Evolutionary conservation across 805 yeast genomes (phyloP).

Genomic region (Wickerhamiella qilinensis): DNA sequence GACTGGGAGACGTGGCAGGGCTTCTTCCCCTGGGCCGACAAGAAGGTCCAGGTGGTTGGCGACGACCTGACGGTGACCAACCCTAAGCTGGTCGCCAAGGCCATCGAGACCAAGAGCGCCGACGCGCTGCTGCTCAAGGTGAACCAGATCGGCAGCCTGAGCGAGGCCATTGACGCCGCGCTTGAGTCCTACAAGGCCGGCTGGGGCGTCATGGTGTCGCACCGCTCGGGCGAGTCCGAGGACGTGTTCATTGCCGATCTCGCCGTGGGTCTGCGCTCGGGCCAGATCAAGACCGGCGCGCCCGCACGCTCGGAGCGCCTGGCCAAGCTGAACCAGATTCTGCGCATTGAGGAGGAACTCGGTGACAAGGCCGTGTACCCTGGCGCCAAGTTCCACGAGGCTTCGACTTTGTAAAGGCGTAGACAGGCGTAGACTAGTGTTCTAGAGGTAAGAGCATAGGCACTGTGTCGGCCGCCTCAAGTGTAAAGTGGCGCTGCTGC

Average conservation of each 20-base stretch:
- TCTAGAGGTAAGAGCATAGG: too few relatives aligned
- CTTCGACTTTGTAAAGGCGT: conserved; percentile 20
- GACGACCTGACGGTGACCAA: conserved; percentile 98
- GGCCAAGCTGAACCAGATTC: conserved; percentile 96
- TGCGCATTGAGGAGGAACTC: conserved; percentile 96
- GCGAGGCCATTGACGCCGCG: conserved; percentile 96
- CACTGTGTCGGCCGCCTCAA: too few relatives aligned
- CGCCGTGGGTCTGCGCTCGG: conserved; percentile 93
- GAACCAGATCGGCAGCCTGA: conserved; percentile 93
- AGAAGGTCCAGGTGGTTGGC: conserved; percentile 78
- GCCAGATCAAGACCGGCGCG: conserved; percentile 99
- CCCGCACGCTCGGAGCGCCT: conserved; percentile 99
- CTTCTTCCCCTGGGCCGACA: conserved; percentile 39
- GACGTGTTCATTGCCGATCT: conserved; percentile 97
- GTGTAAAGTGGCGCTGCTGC: too few relatives aligned
- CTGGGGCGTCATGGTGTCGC: conserved; percentile 99
- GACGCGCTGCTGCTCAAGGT: conserved; percentile 92
- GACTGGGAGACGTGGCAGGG: conserved; percentile 98
- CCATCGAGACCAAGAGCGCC: conserved; percentile 93
- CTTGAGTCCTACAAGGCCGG: conserved; percentile 85
- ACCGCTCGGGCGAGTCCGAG: conserved; percentile 99
- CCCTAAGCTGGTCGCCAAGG: conserved; percentile 83
- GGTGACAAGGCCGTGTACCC: conserved; percentile 96
- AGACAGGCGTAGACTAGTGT: too few relatives aligned
- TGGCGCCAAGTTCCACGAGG: conserved; percentile 72